phyloP scores from a whole-genome alignment of 2,329 filamentous ascomycete species.

The Pseudocercospora pini-densiflorae region DNA sequence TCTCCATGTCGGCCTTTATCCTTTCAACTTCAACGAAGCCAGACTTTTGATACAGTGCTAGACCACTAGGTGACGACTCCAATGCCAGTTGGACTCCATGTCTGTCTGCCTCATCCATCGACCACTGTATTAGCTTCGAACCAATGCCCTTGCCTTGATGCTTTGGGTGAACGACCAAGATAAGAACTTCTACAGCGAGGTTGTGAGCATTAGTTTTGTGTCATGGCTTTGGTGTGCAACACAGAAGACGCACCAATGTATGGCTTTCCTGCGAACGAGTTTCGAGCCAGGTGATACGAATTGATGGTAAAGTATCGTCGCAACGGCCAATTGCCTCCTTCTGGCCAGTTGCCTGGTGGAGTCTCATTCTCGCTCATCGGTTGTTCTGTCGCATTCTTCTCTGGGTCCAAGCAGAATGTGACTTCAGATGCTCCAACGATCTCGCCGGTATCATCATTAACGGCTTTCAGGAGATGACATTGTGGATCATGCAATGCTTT shows the following conservation, averaged over 20 bases:
- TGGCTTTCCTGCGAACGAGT: constrained; percentile 24
- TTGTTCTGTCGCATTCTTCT: constrained; percentile 12
- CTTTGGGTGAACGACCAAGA: constrained; percentile 12
- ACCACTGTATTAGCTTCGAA: constrained; percentile 11
- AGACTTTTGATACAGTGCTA: constrained; percentile 14
- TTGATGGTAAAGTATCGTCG: constrained; percentile 28
- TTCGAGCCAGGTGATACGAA: constrained; percentile 20
- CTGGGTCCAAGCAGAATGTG: constrained; percentile 26
- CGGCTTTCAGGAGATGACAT: constrained; percentile 27
- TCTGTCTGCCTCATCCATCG: constrained; percentile 14
- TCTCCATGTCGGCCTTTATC: constrained; percentile 34
- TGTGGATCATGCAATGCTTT: constrained; percentile 21
- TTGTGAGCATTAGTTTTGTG: not conserved
- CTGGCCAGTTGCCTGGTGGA: constrained; percentile 30
- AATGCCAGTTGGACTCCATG: constrained; percentile 13
- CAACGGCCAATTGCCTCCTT: constrained; percentile 32
- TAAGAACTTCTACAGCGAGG: constrained; percentile 9
- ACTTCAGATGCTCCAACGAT: constrained; percentile 33
- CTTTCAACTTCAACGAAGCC: constrained; percentile 18
- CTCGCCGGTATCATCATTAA: constrained; percentile 26
- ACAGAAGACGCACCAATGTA: constrained; percentile 27
- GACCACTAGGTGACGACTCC: constrained; percentile 19
- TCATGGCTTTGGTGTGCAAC: not conserved
- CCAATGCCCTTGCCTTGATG: constrained; percentile 18
- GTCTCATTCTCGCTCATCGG: constrained; percentile 16